Conservation (phyloP, 2,329 filamentous ascomycete species). For the Monosporascus sp. region DNA sequence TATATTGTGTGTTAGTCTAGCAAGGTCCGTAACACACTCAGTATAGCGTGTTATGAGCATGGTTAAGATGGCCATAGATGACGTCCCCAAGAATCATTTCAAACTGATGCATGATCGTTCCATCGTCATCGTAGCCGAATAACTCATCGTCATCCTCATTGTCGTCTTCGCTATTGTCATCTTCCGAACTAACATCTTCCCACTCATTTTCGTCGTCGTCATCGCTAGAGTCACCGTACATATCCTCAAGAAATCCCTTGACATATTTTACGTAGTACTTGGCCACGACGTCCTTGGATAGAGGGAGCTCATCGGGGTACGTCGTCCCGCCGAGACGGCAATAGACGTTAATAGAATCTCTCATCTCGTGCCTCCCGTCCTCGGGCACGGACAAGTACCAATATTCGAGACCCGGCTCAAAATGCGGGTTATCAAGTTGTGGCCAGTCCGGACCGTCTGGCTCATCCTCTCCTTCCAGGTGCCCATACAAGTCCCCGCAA, state of each 20-base stretch:
- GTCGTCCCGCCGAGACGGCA: slow-evolving; percentile 9
- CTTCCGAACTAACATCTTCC: slow-evolving; percentile 1
- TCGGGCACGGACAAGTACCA: slow-evolving; percentile 16
- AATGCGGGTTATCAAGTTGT: not conserved
- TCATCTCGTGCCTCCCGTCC: slow-evolving; percentile 5
- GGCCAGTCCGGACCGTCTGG: no score
- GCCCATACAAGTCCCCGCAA: slow-evolving; percentile 17
- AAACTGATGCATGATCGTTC: not conserved
- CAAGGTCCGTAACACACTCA: not conserved
- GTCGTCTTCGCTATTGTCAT: not conserved
- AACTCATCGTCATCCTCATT: not conserved
- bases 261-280: slow-evolving; percentile 11
- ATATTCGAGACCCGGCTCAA: slow-evolving; percentile 6
- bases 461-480: slow-evolving; percentile 9
- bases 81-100: not conserved
- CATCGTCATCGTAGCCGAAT: not conserved
- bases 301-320: slow-evolving; percentile 14
- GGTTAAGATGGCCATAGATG: not conserved
- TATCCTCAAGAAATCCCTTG: slow-evolving; percentile 4
- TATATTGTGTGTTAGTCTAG: not conserved
- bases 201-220: not conserved
- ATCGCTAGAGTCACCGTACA: not conserved
- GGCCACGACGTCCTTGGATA: slow-evolving; percentile 4
- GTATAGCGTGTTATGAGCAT: not conserved
- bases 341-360: slow-evolving; percentile 12